Evolutionary conservation across 441 rosid species (phyloP), one percentile per base, ranked within the genome.

Genomic region (Manihot esculenta): DNA sequence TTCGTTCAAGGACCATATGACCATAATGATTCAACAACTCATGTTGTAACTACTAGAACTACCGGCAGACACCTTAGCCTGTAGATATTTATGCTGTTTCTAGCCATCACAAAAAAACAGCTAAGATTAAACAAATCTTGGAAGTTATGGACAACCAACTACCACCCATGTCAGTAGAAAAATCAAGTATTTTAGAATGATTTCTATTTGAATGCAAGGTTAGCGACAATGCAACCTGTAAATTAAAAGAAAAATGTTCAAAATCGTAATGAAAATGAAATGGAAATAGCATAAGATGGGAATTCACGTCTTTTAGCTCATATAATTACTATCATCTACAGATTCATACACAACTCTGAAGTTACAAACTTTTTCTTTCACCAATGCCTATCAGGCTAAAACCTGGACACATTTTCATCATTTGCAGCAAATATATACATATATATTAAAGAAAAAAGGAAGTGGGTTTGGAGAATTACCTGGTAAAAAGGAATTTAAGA

Each of bases 391-490:
- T 55, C 30, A 55, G 12, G 26, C 21, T 27, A 13, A 30, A 58
- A 30, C 10, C 38, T 38, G 20, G 56, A 23, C 3, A 44, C 48
- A 51, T 33, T 58, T 58, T 33, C 18, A 15, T 9, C 10, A 35
- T 51, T 20, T 11, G 54, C 14, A 24, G 57, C 5, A 45, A 15
- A 23, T n/a, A n/a, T n/a, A n/a, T n/a, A n/a, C n/a, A n/a, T n/a
- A n/a, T n/a, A n/a, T n/a, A n/a, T n/a, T n/a, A n/a, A n/a, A n/a
- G n/a, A 17, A 62, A 11, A 10, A 26, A 57, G 20, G 18, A 55
- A 56, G 3, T 27, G 45, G 12, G 26, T 23, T 20, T 48, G 26
- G 62, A 74, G 10, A 44, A 15, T 62, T 66, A 76, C 72, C 77
- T 33, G 63, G 58, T 5, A 20, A 49, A n/a, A 51, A 13, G 48